A percentile compares a stretch with the other conserved stretches of the same genome.
phyloP scores from a whole-genome alignment of 2,329 filamentous ascomycete genomes.

The Aspergillus pseudotamarii region DNA sequence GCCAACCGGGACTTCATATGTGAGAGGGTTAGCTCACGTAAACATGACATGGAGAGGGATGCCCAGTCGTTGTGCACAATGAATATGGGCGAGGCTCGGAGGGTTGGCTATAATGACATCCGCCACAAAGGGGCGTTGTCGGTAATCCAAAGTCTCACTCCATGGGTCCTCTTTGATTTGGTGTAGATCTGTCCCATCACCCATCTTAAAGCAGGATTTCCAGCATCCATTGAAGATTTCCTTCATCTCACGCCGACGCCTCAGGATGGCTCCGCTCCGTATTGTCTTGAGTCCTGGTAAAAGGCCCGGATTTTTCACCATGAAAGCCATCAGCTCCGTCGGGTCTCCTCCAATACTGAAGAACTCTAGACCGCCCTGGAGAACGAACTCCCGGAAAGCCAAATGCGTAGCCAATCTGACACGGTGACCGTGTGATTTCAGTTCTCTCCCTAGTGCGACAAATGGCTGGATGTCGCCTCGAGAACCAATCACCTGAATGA shows the following conservation, averaged over 20 bases:
- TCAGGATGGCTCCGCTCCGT: constrained; percentile 74
- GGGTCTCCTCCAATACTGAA: constrained; percentile 75
- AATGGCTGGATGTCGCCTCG: constrained; percentile 78
- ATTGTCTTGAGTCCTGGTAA: constrained; percentile 80
- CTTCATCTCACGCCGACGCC: constrained; percentile 73
- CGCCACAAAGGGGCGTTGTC: constrained; percentile 71
- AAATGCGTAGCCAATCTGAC: constrained; percentile 74
- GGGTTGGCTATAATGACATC: constrained; percentile 85
- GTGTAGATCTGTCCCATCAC: constrained; percentile 63
- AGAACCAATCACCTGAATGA: constrained; percentile 74
- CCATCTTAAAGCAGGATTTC: constrained; percentile 80
- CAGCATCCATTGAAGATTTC: constrained; percentile 83
- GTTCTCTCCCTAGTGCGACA: constrained; percentile 66
- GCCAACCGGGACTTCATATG: too few relatives aligned
- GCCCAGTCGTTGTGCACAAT: constrained; percentile 72
- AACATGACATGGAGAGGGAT: constrained; percentile 1
- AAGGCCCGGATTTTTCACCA: constrained; percentile 85
- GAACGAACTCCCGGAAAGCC: constrained; percentile 68
- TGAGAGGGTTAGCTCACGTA: neutral
- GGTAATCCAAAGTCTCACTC: constrained; percentile 40
- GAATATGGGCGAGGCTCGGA: constrained; percentile 74
- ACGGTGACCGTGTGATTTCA: constrained; percentile 71
- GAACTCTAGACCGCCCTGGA: constrained; percentile 72
- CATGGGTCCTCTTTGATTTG: constrained; percentile 51
- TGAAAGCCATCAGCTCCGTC: constrained; percentile 78